Evolutionary conservation across 768 basidiomycete species (phyloP).

Genomic region (Mycena sanguinolenta): DNA sequence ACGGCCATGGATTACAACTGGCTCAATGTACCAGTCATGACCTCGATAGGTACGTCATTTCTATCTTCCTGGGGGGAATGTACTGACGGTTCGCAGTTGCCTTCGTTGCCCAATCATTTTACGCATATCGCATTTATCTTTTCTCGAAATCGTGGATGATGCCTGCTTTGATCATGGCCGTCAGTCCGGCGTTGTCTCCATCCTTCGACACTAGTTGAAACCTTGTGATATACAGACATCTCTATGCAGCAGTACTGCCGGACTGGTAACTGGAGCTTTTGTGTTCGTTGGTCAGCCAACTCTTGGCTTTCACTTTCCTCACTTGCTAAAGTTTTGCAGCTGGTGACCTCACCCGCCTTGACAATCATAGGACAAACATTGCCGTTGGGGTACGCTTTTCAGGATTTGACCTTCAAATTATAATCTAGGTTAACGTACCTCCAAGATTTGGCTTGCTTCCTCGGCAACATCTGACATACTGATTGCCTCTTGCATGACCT

Average conservation of each 20-base stretch:
- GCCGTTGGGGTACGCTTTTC: no score
- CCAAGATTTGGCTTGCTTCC: neutral
- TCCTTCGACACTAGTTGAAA: neutral
- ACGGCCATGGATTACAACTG: neutral
- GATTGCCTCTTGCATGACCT: conserved; percentile 5
- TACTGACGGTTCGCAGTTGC: neutral
- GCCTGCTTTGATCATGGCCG: neutral
- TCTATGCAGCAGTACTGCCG: neutral
- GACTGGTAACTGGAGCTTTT: no score
- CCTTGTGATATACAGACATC: neutral
- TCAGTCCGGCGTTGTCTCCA: neutral
- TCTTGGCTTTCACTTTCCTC: no score
- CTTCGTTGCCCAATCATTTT: neutral
- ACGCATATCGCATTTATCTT: no score
- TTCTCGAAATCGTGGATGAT: no score
- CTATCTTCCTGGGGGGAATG: neutral
- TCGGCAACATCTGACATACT: conserved; percentile 1
- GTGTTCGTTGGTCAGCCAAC: no score
- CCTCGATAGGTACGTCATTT: neutral
- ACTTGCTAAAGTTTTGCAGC: no score
- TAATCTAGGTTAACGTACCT: no score
- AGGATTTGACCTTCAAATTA: no score
- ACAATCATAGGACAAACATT: no score
- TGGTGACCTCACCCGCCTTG: no score
- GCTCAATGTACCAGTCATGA: neutral